Percentiles rank a stretch among this genome's conserved stretches.
These are phyloP conservation scores for Aureobasidium lini DNA, from an alignment of 2,329 filamentous ascomycete species.

Conservation along the genomic window DNA sequence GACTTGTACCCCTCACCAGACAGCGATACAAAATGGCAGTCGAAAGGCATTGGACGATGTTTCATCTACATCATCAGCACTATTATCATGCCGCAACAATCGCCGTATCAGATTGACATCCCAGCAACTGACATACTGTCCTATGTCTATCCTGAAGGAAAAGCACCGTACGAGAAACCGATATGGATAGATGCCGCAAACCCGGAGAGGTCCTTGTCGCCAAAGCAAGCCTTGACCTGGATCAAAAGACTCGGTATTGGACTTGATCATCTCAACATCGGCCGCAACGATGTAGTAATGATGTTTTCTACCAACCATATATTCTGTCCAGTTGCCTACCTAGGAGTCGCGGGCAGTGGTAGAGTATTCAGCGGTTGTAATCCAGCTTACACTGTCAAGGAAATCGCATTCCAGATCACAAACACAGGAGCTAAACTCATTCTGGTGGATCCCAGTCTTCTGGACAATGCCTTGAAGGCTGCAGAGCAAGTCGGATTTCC, in stretches of 20 bases:
- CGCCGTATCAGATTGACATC: constrained; percentile 41
- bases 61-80: neutral
- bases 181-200: constrained; percentile 49
- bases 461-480: constrained; percentile 39
- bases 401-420: constrained; percentile 45
- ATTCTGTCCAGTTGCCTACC: constrained; percentile 47
- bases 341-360: constrained; percentile 47
- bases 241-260: constrained; percentile 45
- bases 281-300: constrained; percentile 46
- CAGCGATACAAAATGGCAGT: neutral
- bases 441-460: constrained; percentile 42
- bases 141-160: constrained; percentile 30
- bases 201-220: constrained; percentile 38
- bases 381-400: constrained; percentile 44
- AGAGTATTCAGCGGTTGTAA: constrained; percentile 51
- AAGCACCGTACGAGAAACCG: constrained; percentile 36
- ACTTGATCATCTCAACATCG: constrained; percentile 39
- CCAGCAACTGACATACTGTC: constrained; percentile 38
- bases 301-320: constrained; percentile 50
- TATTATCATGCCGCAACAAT: constrained; percentile 37
- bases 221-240: constrained; percentile 43
- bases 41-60: neutral
- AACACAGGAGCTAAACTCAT: constrained; percentile 45
- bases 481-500: constrained; percentile 36
- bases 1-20: constrained; percentile 7